Conservation (phyloP, 768 basidiomycete genomes). For the Lyophyllum shimeji region DNA sequence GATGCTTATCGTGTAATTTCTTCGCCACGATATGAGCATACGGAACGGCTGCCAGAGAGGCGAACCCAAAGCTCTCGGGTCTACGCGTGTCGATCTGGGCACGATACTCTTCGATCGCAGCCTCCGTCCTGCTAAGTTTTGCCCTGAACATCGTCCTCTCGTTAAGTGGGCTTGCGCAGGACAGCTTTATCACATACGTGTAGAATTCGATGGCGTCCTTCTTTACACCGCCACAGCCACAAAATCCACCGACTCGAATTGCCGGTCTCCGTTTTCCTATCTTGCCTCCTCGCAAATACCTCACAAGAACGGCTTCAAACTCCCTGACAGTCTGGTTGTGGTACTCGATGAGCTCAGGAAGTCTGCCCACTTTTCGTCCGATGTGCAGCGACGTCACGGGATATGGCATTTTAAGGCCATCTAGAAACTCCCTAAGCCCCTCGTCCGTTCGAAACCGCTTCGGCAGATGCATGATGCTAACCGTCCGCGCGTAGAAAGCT, state of each 20-base stretch:
- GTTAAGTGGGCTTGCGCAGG: not conserved
- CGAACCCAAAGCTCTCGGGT: conserved; percentile 87
- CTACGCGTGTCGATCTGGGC: conserved; percentile 65
- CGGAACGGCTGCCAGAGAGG: conserved; percentile 81
- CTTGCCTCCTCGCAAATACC: conserved; percentile 79
- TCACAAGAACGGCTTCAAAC: conserved; percentile 83
- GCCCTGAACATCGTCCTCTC: conserved; percentile 17
- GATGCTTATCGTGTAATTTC: conserved; percentile 60
- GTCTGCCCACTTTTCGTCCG: conserved; percentile 79
- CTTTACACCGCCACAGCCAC: conserved; percentile 79
- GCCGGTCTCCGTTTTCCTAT: conserved; percentile 79
- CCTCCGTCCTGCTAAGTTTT: conserved; percentile 65
- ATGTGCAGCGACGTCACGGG: conserved; percentile 91
- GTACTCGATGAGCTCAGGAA: conserved; percentile 88
- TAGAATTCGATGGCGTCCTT: conserved; percentile 92
- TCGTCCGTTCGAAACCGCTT: conserved; percentile 81
- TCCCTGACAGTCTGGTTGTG: conserved; percentile 88
- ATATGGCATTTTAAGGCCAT: conserved; percentile 72
- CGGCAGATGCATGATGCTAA: conserved; percentile 78
- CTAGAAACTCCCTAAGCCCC: conserved; percentile 76
- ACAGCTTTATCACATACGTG: conserved; percentile 43
- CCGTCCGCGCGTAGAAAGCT: conserved; percentile 89
- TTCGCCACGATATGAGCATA: conserved; percentile 84
- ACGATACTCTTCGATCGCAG: conserved; percentile 68
- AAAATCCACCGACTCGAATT: conserved; percentile 70